phyloP scores from a whole-genome alignment of 2,329 filamentous ascomycete species.

The Penicillium frequentans region DNA sequence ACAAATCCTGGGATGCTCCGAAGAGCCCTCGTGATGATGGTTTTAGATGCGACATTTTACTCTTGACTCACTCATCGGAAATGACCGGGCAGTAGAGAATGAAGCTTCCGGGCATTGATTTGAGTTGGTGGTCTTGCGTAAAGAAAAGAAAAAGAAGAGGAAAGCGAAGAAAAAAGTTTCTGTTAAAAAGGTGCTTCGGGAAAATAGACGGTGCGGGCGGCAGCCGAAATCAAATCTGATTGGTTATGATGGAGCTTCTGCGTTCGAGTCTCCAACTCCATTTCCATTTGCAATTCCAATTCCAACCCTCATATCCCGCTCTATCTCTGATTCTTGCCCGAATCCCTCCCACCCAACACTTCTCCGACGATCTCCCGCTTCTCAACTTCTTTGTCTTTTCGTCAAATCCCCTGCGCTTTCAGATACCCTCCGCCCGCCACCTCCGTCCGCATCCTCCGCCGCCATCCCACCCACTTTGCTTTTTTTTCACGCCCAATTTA shows the following conservation, averaged over 20 bases:
- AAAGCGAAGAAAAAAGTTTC: constrained; percentile 8
- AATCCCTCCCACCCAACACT: background rate
- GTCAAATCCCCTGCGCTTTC: background rate
- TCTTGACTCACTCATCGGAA: constrained; percentile 74
- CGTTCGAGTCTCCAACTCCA: constrained; percentile 29
- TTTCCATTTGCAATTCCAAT: background rate
- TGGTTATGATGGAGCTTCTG: constrained; percentile 24
- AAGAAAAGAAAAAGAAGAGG: constrained; percentile 37
- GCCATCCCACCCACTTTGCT: constrained; percentile 10
- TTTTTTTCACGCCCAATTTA: constrained; percentile 3
- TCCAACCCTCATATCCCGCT: background rate
- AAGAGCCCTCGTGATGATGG: constrained; percentile 68
- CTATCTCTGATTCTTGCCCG: background rate
- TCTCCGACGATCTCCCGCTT: background rate
- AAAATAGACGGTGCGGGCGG: constrained; percentile 33
- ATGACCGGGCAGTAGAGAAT: constrained; percentile 63
- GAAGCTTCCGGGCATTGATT: constrained; percentile 66
- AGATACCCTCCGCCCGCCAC: constrained; percentile 11
- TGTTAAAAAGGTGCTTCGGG: constrained; percentile 16
- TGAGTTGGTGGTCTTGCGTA: constrained; percentile 68
- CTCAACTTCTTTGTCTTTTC: background rate
- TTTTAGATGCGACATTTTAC: constrained; percentile 71
- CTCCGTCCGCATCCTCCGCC: constrained; percentile 20
- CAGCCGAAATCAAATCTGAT: constrained; percentile 27
- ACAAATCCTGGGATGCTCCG: constrained; percentile 43